Percentiles rank a stretch among this genome's conserved stretches.
Conservation (phyloP, 2,329 filamentous ascomycete species). For the Chrysosphaeria jannelii region DNA sequence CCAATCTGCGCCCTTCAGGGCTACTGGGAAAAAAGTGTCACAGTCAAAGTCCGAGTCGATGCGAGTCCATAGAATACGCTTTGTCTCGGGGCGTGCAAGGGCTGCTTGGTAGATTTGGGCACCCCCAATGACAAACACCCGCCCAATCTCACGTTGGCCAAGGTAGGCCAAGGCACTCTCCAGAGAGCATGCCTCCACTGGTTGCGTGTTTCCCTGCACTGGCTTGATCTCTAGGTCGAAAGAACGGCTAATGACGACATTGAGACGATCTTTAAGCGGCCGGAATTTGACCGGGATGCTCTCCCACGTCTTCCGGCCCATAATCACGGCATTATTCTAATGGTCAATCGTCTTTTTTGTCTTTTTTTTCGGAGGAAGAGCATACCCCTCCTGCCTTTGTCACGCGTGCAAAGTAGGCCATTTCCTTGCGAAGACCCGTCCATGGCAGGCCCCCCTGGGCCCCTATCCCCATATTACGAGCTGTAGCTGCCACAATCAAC, state of each 20-base stretch:
- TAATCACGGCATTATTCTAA: slow-evolving; percentile 47
- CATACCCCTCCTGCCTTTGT: slow-evolving; percentile 30
- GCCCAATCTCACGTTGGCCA: slow-evolving; percentile 9
- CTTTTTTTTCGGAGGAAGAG: too few species aligned
- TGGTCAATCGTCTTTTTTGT: neutral
- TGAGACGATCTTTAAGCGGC: slow-evolving; percentile 51
- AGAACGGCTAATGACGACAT: slow-evolving; percentile 46
- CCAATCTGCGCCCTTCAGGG: slow-evolving; percentile 23
- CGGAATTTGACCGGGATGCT: slow-evolving; percentile 53
- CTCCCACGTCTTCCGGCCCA: slow-evolving; percentile 95
- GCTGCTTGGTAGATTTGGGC: slow-evolving; percentile 56
- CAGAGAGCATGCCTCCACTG: slow-evolving; percentile 27
- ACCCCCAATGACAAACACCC: slow-evolving; percentile 71
- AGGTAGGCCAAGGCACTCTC: slow-evolving; percentile 21
- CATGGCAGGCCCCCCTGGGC: slow-evolving; percentile 53
- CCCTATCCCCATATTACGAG: slow-evolving; percentile 62
- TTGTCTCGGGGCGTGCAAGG: slow-evolving; percentile 24
- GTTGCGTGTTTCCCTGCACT: slow-evolving; percentile 8
- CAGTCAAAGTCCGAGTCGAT: slow-evolving; percentile 42
- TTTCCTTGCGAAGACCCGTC: slow-evolving; percentile 67
- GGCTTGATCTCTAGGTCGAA: slow-evolving; percentile 6
- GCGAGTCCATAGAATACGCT: slow-evolving; percentile 37
- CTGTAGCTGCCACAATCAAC: slow-evolving; percentile 79
- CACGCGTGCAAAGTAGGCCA: slow-evolving; percentile 81
- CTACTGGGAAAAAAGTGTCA: slow-evolving; percentile 43